Evolutionary conservation across 2,329 filamentous ascomycete species (phyloP).

Genomic region (Neurospora sp.): DNA sequence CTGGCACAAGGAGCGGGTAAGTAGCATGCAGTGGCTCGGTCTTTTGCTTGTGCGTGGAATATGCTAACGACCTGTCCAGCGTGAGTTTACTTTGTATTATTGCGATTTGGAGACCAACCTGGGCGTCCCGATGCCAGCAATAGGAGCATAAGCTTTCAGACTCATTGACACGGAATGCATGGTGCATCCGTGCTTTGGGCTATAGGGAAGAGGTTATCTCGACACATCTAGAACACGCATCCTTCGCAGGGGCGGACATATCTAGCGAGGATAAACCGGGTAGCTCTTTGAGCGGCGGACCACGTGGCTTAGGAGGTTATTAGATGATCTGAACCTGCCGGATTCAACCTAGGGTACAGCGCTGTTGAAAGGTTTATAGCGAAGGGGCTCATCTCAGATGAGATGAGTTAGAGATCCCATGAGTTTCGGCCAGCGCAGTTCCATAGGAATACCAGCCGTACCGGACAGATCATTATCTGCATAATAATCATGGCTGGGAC

Average conservation of each 20-base stretch:
- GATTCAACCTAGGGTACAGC: neutral
- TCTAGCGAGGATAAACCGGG: neutral
- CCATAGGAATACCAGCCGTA: neutral
- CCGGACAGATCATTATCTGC: neutral
- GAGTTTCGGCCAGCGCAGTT: neutral
- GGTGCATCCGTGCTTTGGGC: neutral
- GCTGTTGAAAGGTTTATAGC: neutral
- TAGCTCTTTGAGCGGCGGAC: neutral
- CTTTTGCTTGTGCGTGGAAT: neutral
- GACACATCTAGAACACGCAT: neutral
- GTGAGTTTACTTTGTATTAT: slow-evolving; percentile 52
- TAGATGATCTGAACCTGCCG: neutral
- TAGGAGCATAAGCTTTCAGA: neutral
- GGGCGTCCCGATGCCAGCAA: neutral
- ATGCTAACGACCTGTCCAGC: slow-evolving; percentile 28
- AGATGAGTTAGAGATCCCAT: neutral
- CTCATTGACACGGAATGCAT: neutral
- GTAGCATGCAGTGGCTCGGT: slow-evolving; percentile 18
- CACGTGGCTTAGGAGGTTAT: neutral
- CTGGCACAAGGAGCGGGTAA: slow-evolving; percentile 54
- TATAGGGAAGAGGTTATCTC: neutral
- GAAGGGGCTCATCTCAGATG: neutral
- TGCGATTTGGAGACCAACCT: slow-evolving; percentile 46
- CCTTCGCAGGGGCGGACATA: neutral
- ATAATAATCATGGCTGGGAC: neutral